A percentile compares a stretch with the other conserved stretches of the same genome.
Conservation (phyloP, 129 eudicot genomes). For the Solidago caesia region DNA sequence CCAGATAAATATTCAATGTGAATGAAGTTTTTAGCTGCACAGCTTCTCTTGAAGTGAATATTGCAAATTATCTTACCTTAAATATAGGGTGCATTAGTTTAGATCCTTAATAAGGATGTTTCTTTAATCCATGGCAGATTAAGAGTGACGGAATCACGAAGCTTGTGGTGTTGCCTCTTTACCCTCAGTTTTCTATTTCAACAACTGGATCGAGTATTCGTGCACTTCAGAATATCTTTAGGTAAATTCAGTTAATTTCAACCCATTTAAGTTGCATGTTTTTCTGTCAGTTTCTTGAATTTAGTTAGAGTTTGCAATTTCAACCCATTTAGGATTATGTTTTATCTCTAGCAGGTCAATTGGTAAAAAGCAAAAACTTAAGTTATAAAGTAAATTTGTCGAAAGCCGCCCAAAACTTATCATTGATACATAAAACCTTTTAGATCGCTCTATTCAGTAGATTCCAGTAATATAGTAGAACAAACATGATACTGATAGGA, state of each 20-base stretch:
- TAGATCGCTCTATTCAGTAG: background rate
- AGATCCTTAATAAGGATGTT: background rate
- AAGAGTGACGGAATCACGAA: constrained; percentile 68
- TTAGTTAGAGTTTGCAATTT: background rate
- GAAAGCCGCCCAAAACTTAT: background rate
- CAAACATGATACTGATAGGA: no score
- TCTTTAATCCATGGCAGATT: constrained; percentile 37
- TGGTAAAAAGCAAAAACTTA: background rate
- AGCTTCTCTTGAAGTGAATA: background rate
- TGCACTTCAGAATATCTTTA: constrained; percentile 61
- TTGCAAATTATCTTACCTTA: background rate
- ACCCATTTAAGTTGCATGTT: background rate
- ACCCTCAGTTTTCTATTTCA: constrained; percentile 89
- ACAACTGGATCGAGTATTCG: constrained; percentile 91
- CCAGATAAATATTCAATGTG: background rate
- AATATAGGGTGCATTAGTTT: background rate
- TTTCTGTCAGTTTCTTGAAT: background rate
- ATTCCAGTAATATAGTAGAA: background rate
- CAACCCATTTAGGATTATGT: background rate
- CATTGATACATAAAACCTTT: background rate
- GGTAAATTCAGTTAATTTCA: constrained; percentile 28
- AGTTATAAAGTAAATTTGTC: background rate
- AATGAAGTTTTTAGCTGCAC: background rate
- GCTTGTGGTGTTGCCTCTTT: constrained; percentile 84
- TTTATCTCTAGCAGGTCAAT: background rate